Conservation (phyloP, 495 filamentous ascomycete species). For the Neurospora tetrasperma region DNA sequence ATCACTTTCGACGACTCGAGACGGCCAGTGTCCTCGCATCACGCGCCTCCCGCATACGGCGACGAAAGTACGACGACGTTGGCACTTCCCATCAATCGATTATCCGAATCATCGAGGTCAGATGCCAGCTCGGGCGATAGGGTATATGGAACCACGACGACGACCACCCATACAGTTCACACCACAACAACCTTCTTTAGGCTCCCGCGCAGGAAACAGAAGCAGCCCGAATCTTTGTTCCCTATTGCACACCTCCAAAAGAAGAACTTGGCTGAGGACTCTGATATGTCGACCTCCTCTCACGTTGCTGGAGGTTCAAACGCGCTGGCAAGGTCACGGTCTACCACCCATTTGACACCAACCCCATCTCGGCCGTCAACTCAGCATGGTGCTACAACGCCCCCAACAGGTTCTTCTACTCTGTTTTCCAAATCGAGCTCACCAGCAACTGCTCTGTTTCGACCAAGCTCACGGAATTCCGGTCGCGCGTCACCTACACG, state of each 20-base stretch:
- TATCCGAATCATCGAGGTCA: conserved; percentile 88
- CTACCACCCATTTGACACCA: conserved; percentile 24
- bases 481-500: conserved; percentile 61
- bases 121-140: conserved; percentile 78
- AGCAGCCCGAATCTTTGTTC: conserved; percentile 76
- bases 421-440: conserved; percentile 24
- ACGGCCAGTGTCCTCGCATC: conserved; percentile 41
- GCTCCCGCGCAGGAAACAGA: conserved; percentile 64
- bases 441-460: conserved; percentile 51
- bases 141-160: conserved; percentile 51
- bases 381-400: conserved; percentile 28
- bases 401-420: conserved; percentile 20
- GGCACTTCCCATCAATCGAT: conserved; percentile 55
- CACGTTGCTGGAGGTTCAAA: conserved; percentile 14
- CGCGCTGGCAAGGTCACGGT: conserved; percentile 9
- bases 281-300: conserved; percentile 22
- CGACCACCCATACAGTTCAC: conserved; percentile 48
- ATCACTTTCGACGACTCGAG: conserved; percentile 60
- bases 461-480: conserved; percentile 55
- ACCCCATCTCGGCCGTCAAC: conserved; percentile 44
- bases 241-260: conserved; percentile 62
- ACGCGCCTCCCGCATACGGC: conserved; percentile 48
- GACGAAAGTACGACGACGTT: conserved; percentile 59
- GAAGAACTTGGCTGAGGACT: conserved; percentile 39
- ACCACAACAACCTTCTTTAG: conserved; percentile 68